Base-by-base conservation (phyloP, 306 rosid genomes). In the Inga laurina region DNA sequence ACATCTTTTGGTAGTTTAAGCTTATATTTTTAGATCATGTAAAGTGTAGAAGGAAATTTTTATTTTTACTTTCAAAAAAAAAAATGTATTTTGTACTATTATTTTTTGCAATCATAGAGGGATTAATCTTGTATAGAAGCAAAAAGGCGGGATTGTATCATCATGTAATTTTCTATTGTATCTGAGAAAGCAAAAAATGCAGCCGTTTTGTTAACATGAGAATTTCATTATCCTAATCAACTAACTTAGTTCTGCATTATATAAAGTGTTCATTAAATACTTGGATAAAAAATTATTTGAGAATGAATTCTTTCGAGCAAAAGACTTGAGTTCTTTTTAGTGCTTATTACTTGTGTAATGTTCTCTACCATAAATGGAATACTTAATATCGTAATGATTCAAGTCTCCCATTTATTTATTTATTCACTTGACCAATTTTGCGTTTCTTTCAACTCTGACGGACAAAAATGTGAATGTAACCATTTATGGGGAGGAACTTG, bases 61-160 rank as follows among this genome's bases (percentile, higher is more conserved):
- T 61, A 24, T 22, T 8, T 61, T 22, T 24, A 24, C 4, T 18
- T 19, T n/a, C n/a, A n/a, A n/a, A 27, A 64, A 14, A 32, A 66
- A 34, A 0, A n/a, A n/a, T n/a, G 44, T 3, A 11, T 15, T 27
- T 21, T 68, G 48, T 70, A 41, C 51, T 21, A 39, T 21, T 39
- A 10, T 39, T 8, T 41, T 21, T 70, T 21, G 56, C 76, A 72
- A 30, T 24, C 45, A 12, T 43, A 71, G 75, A 24, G 76, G 34
- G 37, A n/a, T n/a, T 27, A 56, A 56, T 56, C 64, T 44, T 72
- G 76, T 72, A 72, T 24, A 72, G 76, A 72, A 44, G 34, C 56
- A 43, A 44, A 59, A 22, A 22, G 66, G 76, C 56, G 76, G 15
- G 4, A 72, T 72, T n/a, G 76, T 72, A n/a, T 72, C 37, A 22